Evolutionary conservation across 1,284 basidiomycete species (phyloP).

Genomic region (Spongispora temasekensis): DNA sequence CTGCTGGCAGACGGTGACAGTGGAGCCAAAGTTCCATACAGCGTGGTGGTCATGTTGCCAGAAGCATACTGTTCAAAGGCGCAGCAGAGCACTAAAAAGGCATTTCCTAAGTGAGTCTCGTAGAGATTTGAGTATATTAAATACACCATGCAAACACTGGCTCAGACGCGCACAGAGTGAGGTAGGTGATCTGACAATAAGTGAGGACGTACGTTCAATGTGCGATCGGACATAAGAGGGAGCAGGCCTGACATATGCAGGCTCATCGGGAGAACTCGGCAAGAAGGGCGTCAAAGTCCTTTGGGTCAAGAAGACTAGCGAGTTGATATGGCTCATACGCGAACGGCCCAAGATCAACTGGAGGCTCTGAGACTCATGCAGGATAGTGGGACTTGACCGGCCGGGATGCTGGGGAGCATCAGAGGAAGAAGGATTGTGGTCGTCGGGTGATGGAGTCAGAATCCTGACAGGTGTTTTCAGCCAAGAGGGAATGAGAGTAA

Average conservation of each 20-base stretch:
- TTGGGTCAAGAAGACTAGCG: too few relatives aligned
- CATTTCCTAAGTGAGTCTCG: conserved; percentile 40
- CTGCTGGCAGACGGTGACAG: conserved; percentile 63
- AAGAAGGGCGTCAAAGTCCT: conserved; percentile 97
- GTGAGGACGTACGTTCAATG: conserved; percentile 62
- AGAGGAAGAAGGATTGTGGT: too few relatives aligned
- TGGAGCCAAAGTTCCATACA: conserved; percentile 77
- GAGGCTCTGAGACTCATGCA: too few relatives aligned
- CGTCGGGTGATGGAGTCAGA: too few relatives aligned
- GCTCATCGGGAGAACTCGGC: conserved; percentile 90
- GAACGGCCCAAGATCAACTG: too few relatives aligned
- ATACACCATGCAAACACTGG: conserved; percentile 93
- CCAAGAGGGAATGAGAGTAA: too few relatives aligned
- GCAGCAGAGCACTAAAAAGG: conserved; percentile 35
- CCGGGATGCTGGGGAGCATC: too few relatives aligned
- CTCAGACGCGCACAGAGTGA: conserved; percentile 18
- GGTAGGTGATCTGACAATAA: conserved; percentile 10
- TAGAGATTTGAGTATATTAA: conserved; percentile 59
- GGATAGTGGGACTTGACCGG: too few relatives aligned
- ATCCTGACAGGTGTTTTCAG: too few relatives aligned
- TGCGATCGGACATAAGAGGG: conserved; percentile 95
- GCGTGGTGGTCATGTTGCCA: conserved; percentile 96
- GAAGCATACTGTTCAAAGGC: conserved; percentile 84
- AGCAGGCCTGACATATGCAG: conserved; percentile 89
- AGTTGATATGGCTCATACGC: too few relatives aligned